These are phyloP conservation scores for Candida ovalis DNA, from an alignment of 805 yeast species.

Conservation along the genomic window DNA sequence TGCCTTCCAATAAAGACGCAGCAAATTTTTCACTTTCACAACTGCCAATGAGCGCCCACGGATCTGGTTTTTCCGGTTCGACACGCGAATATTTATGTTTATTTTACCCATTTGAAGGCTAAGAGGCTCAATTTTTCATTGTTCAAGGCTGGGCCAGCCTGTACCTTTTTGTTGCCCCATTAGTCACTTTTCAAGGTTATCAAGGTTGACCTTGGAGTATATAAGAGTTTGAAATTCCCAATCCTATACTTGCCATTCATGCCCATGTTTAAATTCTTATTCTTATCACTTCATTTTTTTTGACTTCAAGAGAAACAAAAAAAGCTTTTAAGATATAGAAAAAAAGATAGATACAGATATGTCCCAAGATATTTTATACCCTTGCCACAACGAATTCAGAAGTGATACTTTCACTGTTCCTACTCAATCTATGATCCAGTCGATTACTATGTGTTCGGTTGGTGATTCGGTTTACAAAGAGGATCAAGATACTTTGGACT, in stretches of 20 bases:
- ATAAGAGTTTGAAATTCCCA: background rate
- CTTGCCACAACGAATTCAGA: conserved; percentile 43
- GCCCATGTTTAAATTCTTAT: too few species aligned
- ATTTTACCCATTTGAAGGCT: background rate
- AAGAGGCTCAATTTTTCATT: background rate
- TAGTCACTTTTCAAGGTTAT: background rate
- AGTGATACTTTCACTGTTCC: conserved; percentile 91
- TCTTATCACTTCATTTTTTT: too few species aligned
- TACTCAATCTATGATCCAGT: conserved; percentile 59
- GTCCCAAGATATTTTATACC: conserved; percentile 5
- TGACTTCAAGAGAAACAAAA: too few species aligned
- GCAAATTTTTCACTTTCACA: background rate
- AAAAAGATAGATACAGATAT: background rate
- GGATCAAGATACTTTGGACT: conserved; percentile 60
- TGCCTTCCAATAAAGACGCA: background rate
- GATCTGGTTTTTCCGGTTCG: background rate
- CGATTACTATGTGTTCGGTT: conserved; percentile 51
- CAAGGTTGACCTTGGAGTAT: background rate
- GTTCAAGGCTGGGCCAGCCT: background rate
- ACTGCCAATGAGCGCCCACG: background rate
- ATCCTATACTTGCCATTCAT: too few species aligned
- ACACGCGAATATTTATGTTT: background rate
- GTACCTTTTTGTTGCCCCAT: background rate
- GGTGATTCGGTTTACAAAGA: conserved; percentile 88
- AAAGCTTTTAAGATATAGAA: background rate